Percentiles rank a stretch among this genome's conserved stretches.
Conservation (phyloP, 768 basidiomycete species). For the Hortiboletus campestris region DNA sequence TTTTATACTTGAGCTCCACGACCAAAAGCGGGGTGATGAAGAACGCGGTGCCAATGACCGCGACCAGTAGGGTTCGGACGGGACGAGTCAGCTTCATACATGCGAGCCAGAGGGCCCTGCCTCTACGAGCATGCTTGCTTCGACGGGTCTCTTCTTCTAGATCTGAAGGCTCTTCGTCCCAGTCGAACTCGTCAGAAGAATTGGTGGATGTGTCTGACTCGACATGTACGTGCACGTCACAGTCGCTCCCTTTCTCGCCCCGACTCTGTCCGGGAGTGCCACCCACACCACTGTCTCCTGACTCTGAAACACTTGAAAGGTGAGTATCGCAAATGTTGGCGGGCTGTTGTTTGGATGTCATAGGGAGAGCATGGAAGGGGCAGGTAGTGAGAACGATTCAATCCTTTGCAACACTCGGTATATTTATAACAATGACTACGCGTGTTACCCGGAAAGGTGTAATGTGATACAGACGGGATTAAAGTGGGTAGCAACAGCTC, state of each 20-base stretch:
- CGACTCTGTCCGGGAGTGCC: not conserved
- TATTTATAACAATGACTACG: conserved; percentile 2
- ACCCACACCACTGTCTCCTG: conserved; percentile 3
- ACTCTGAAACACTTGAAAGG: conserved; percentile 5
- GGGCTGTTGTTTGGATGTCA: conserved; percentile 15
- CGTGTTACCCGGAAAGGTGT: not conserved
- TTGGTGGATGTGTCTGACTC: conserved; percentile 49
- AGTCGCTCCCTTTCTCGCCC: conserved; percentile 12
- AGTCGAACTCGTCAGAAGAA: conserved; percentile 70
- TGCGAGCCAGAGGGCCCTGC: conserved; percentile 57
- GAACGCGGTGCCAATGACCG: conserved; percentile 57
- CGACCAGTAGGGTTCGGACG: conserved; percentile 57
- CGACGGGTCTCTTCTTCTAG: conserved; percentile 30
- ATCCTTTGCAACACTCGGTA: not conserved
- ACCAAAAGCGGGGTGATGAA: conserved; percentile 70
- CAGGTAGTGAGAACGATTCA: not conserved
- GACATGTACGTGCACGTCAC: conserved; percentile 7
- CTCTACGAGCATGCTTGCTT: conserved; percentile 53
- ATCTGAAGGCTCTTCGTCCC: conserved; percentile 53
- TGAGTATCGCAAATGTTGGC: conserved; percentile 2
- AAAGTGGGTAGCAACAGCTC: not conserved
- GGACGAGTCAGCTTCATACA: conserved; percentile 67
- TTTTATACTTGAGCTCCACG: conserved; percentile 58
- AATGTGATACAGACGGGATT: not conserved
- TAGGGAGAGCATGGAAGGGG: conserved; percentile 9